Evolutionary conservation across 441 rosid species (phyloP).

Genomic region (Metrosideros polymorpha): DNA sequence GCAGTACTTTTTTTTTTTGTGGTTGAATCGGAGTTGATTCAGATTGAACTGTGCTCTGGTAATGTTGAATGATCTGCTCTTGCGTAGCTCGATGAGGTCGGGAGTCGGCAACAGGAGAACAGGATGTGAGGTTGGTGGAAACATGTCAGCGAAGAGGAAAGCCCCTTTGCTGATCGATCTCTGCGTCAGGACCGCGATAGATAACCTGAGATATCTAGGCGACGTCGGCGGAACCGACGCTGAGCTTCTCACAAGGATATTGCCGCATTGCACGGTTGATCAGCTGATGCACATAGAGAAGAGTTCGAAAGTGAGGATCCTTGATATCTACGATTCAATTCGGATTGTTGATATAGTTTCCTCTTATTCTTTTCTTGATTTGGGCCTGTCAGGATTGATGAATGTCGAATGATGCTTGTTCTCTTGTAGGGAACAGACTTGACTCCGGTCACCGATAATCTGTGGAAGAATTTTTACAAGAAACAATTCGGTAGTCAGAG

Average conservation of each 20-base stretch:
- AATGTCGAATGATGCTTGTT: background rate
- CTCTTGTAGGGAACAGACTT: constrained; percentile 64
- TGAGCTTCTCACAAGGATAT: constrained; percentile 61
- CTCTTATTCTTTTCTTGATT: background rate
- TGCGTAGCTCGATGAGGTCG: background rate
- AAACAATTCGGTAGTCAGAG: constrained; percentile 37
- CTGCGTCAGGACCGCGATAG: constrained; percentile 44
- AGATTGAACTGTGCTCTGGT: background rate
- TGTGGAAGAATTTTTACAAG: constrained; percentile 71
- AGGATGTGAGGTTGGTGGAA: background rate
- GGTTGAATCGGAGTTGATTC: background rate
- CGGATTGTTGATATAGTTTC: background rate
- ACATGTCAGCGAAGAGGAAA: background rate
- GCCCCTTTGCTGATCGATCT: constrained; percentile 78
- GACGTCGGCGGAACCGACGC: constrained; percentile 84
- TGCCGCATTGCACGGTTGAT: constrained; percentile 65
- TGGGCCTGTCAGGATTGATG: background rate
- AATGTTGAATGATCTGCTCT: background rate
- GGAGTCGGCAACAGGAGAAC: background rate
- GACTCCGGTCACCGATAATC: constrained; percentile 61
- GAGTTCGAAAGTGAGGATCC: constrained; percentile 34
- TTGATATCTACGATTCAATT: background rate
- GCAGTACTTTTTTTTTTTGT: background rate
- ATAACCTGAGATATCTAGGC: constrained; percentile 57
- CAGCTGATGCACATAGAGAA: constrained; percentile 70